Conservation (phyloP, 371 early-diverging fungal species). For the Mucor piriformis region DNA sequence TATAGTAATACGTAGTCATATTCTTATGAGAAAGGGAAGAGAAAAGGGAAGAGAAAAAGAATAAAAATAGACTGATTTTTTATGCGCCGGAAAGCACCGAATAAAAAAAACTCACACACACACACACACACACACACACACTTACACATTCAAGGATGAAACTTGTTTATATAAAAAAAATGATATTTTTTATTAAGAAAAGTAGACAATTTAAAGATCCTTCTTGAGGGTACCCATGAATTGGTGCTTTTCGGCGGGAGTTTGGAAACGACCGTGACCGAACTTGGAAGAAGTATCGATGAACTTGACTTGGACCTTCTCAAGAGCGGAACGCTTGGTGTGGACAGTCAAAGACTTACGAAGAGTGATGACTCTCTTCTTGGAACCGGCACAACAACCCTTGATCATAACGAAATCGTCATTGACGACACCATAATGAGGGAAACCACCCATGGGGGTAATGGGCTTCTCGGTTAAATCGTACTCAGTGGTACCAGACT, state of each 20-base stretch:
- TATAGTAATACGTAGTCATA: background rate
- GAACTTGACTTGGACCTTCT: slow-evolving; percentile 97
- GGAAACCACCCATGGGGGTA: slow-evolving; percentile 99
- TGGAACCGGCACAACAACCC: slow-evolving; percentile 98
- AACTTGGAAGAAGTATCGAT: slow-evolving; percentile 99
- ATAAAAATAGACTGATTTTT: slow-evolving; percentile 12
- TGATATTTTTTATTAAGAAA: background rate
- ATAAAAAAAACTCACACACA: background rate
- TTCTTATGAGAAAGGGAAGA: background rate
- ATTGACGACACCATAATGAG: slow-evolving; percentile 98
- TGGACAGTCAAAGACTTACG: slow-evolving; percentile 97
- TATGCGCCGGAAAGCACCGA: slow-evolving; percentile 1
- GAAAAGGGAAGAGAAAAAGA: background rate
- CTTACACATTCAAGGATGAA: background rate
- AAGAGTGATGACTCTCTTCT: slow-evolving; percentile 98
- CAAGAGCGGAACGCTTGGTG: slow-evolving; percentile 95
- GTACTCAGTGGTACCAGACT: slow-evolving; percentile 95
- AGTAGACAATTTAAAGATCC: slow-evolving; percentile 54
- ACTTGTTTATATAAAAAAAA: background rate
- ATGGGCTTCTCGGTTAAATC: slow-evolving; percentile 98
- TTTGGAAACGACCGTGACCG: slow-evolving; percentile 99
- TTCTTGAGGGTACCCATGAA: slow-evolving; percentile 97
- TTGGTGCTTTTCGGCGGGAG: slow-evolving; percentile 96
- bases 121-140: background rate
- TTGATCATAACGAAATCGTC: slow-evolving; percentile 99